Base-by-base conservation (phyloP, 2,329 filamentous ascomycete genomes). In the Huntiella abstrusa region DNA sequence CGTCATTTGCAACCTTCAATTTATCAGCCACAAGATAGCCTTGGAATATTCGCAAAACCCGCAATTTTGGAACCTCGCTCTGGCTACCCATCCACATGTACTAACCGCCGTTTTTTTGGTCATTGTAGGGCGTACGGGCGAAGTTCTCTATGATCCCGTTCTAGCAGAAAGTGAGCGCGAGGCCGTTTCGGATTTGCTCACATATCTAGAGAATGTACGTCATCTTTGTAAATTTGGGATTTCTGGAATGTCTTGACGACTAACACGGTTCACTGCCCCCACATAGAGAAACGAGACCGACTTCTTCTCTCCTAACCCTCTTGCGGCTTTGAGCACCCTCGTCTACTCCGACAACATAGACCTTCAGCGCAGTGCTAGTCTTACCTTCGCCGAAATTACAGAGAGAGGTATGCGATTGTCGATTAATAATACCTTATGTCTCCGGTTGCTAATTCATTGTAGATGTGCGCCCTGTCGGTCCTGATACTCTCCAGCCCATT, bases 311-410 rank as follows among this genome's bases (percentile, higher is more conserved):
- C 91, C 91, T 63, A 87, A 95, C 59, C 91, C 91, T 40, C 76
- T 98, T 49, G 82, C 83, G 63, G 88, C 91, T 40, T 68, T 98
- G 48, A 95, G 85, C 64, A 98, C 88, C 10, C 74, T 98, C 19
- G 91, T 98, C 49, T 98, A 94, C 62, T 98, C 91, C 49, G 87
- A 96, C 63, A 98, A 98, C 66, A 87, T 98, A 60, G 91, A 98
- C 61, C 72, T 98, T 45, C 91, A 98, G 66, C 76, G 91, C 54
- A 96, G 91, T 65, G 91, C 91, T 45, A 96, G 88, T 62, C 74
- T 98, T 62, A 98, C 91, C 2, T 98, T 98, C 70, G 91, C 91
- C 51, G 91, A 98, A 62, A 98, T 98, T 55, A 98, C 91, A 35
- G 91, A 98, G 65, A 69, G 88, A 84, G 22, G 22, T 88, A 91